Evolutionary conservation across 2,329 filamentous ascomycete genomes (phyloP).

Genomic region (Lecanicillium sp.): DNA sequence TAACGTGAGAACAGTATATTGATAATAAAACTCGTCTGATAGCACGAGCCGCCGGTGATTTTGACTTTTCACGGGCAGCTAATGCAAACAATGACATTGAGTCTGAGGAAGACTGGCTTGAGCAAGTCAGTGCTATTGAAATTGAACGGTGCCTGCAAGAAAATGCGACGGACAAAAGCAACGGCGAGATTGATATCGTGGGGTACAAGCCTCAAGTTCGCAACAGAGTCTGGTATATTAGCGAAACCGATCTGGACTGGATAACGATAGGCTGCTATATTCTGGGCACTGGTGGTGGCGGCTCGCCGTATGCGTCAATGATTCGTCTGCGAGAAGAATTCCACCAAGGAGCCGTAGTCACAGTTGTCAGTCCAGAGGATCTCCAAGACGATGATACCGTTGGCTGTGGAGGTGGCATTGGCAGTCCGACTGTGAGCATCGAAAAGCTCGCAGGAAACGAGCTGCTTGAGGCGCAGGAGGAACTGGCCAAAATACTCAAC

Average conservation of each 20-base stretch:
- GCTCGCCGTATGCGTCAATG: conserved; percentile 43
- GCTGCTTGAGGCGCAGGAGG: conserved; percentile 39
- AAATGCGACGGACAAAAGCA: conserved; percentile 2
- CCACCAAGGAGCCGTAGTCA: conserved; percentile 38
- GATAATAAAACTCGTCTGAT: conserved; percentile 47
- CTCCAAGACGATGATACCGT: conserved; percentile 42
- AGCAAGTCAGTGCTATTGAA: conserved; percentile 15
- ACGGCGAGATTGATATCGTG: conserved; percentile 23
- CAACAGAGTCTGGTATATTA: conserved; percentile 47
- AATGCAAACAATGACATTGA: background rate
- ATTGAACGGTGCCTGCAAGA: conserved; percentile 1
- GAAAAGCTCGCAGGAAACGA: conserved; percentile 53
- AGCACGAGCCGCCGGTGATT: conserved; percentile 50
- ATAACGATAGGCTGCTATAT: conserved; percentile 53
- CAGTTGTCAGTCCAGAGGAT: conserved; percentile 41
- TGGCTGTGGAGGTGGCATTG: conserved; percentile 48
- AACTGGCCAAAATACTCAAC: conserved; percentile 43
- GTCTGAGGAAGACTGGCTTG: conserved; percentile 5
- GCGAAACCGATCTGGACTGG: conserved; percentile 48
- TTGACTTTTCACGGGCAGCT: conserved; percentile 29
- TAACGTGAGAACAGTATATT: conserved; percentile 30
- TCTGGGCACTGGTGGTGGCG: conserved; percentile 52
- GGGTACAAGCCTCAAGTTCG: conserved; percentile 40
- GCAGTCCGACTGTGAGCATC: conserved; percentile 51
- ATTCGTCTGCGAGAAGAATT: conserved; percentile 43